A percentile compares a stretch with the other conserved stretches of the same genome.
Conservation (phyloP, 768 basidiomycete genomes). For the Paxillus ammoniavirescens region DNA sequence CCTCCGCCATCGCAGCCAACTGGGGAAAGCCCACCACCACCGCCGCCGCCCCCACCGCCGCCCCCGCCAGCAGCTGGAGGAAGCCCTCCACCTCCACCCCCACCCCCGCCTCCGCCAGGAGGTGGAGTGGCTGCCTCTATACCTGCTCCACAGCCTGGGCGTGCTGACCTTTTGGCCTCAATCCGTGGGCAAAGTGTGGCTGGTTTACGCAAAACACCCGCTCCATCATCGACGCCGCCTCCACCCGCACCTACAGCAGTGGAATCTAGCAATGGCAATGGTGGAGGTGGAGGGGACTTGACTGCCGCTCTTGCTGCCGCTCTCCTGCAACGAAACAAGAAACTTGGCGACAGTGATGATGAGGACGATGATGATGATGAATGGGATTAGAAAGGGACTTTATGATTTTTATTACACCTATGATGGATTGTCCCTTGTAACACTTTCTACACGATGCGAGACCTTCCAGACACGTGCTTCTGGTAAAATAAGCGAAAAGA, state of each 20-base stretch:
- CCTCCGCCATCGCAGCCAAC: slow-evolving; percentile 36
- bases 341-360: slow-evolving; percentile 83
- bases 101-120: slow-evolving; percentile 41
- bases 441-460: background rate
- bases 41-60: slow-evolving; percentile 28
- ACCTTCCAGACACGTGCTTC: background rate
- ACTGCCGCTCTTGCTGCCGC: slow-evolving; percentile 85
- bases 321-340: slow-evolving; percentile 78
- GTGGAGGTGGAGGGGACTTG: slow-evolving; percentile 64
- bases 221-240: slow-evolving; percentile 32
- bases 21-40: slow-evolving; percentile 19
- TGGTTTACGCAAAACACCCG: slow-evolving; percentile 56
- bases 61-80: slow-evolving; percentile 37
- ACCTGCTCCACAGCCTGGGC: slow-evolving; percentile 55
- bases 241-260: slow-evolving; percentile 31
- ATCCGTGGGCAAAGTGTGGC: slow-evolving; percentile 82
- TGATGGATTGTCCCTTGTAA: background rate
- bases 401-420: slow-evolving; percentile 3
- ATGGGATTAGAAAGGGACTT: slow-evolving; percentile 39
- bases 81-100: slow-evolving; percentile 27
- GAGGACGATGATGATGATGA: slow-evolving; percentile 75
- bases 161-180: slow-evolving; percentile 67
- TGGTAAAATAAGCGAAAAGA: too few relatives aligned
- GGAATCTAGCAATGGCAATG: slow-evolving; percentile 32
- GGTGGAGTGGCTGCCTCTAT: slow-evolving; percentile 20